phyloP scores from a whole-genome alignment of 163 green algal genomes.

The Volvox carteri region DNA sequence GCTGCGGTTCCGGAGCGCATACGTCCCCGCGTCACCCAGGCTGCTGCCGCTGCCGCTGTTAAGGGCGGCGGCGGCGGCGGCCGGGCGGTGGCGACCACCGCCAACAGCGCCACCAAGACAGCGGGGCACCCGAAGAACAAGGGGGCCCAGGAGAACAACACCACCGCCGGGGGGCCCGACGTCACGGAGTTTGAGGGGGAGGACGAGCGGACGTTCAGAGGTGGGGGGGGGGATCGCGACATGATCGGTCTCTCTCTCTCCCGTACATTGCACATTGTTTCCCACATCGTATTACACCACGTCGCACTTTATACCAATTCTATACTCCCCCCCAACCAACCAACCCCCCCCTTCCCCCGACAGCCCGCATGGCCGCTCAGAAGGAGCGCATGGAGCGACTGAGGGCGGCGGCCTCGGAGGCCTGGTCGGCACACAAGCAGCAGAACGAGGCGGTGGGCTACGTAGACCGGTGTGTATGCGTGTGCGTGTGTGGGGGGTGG shows the following conservation, averaged over 20 bases:
- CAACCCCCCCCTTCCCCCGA: neutral
- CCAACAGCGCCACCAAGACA: no score
- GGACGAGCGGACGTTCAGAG: conserved; percentile 16
- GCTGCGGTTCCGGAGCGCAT: conserved; percentile 31
- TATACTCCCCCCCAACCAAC: neutral
- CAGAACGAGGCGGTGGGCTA: conserved; percentile 11
- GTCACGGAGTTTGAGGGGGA: neutral
- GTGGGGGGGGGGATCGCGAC: no score
- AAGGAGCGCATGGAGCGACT: conserved; percentile 34
- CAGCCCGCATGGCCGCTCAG: conserved; percentile 14
- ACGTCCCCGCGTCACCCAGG: neutral
- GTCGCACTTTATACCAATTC: no score
- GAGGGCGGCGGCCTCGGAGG: conserved; percentile 12
- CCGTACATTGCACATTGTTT: no score
- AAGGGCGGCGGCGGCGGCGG: neutral
- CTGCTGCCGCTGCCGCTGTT: neutral
- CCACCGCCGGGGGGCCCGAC: neutral
- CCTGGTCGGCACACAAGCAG: neutral
- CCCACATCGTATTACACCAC: no score
- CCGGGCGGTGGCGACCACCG: neutral
- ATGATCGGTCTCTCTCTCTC: no score
- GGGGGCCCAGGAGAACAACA: no score
- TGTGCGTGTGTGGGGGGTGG: neutral
- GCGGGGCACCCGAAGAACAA: no score
- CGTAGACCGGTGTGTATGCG: conserved; percentile 42